Conservation (phyloP, 768 basidiomycete species). For the Lentinula lateritia region DNA sequence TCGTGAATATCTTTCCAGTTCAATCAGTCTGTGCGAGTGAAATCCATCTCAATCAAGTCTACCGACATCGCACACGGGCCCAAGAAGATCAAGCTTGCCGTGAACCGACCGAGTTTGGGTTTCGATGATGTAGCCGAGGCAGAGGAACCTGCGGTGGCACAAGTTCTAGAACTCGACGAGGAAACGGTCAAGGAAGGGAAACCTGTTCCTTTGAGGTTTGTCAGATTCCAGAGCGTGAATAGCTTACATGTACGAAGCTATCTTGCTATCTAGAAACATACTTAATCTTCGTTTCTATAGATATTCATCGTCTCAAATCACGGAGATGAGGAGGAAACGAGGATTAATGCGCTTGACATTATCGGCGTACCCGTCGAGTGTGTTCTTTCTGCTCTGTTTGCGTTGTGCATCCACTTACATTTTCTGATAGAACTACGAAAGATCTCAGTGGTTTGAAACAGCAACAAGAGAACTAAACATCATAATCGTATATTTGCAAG, state of each 20-base stretch:
- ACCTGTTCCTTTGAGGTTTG: conserved; percentile 50
- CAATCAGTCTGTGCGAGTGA: conserved; percentile 62
- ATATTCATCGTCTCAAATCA: conserved; percentile 69
- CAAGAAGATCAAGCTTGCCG: conserved; percentile 53
- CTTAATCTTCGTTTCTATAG: conserved; percentile 24
- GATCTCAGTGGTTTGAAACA: conserved; percentile 27
- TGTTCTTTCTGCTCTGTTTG: conserved; percentile 16
- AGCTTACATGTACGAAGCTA: conserved; percentile 51
- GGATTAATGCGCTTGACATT: conserved; percentile 64
- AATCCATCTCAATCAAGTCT: conserved; percentile 49
- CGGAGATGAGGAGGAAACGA: conserved; percentile 55
- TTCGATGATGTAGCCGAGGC: conserved; percentile 63
- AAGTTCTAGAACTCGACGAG: conserved; percentile 47
- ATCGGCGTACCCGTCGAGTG: conserved; percentile 57
- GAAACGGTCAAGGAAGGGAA: conserved; percentile 40
- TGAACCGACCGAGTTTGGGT: conserved; percentile 53
- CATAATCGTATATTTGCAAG: background rate
- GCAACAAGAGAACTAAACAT: conserved; percentile 14
- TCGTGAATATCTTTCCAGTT: conserved; percentile 36
- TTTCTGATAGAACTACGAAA: conserved; percentile 24
- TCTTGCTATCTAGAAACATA: background rate
- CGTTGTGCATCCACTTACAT: conserved; percentile 1
- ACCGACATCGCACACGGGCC: conserved; percentile 42
- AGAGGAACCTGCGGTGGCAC: conserved; percentile 44
- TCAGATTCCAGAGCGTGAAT: conserved; percentile 66